Conservation (phyloP, 1,284 basidiomycete genomes). For the Marasmius sp. region DNA sequence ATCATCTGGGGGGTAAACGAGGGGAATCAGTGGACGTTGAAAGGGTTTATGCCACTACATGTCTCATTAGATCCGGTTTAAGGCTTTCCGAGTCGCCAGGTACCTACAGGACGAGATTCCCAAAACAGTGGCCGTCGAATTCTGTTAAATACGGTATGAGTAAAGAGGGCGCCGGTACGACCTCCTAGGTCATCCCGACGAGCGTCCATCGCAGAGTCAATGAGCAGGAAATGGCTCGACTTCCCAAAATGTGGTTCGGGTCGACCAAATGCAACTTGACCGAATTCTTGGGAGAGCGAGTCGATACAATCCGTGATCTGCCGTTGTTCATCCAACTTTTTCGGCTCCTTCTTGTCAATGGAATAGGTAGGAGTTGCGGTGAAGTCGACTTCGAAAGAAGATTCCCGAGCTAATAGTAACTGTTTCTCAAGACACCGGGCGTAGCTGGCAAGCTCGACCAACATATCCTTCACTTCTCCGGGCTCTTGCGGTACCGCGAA, state of each 20-base stretch:
- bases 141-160: not conserved
- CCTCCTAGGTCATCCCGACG: not conserved
- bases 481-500: constrained; percentile 15
- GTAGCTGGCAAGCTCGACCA: constrained; percentile 17
- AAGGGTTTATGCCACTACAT: constrained; percentile 1
- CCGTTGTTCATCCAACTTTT: not conserved
- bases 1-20: constrained; percentile 46
- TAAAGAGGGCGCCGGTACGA: not conserved
- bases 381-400: not conserved
- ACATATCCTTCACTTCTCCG: constrained; percentile 5
- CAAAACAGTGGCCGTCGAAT: not conserved
- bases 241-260: not conserved
- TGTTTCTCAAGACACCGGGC: constrained; percentile 16
- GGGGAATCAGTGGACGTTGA: not conserved
- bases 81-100: not conserved
- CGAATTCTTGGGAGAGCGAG: not conserved
- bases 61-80: not conserved
- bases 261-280: not conserved
- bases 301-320: not conserved
- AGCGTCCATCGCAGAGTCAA: not conserved
- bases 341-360: not conserved
- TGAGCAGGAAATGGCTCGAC: not conserved
- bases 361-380: not conserved
- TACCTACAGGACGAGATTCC: not conserved
- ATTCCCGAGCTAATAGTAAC: constrained; percentile 1